These are phyloP conservation scores for Auricularia sp. DNA, from an alignment of 768 basidiomycete genomes.

Conservation along the genomic window DNA sequence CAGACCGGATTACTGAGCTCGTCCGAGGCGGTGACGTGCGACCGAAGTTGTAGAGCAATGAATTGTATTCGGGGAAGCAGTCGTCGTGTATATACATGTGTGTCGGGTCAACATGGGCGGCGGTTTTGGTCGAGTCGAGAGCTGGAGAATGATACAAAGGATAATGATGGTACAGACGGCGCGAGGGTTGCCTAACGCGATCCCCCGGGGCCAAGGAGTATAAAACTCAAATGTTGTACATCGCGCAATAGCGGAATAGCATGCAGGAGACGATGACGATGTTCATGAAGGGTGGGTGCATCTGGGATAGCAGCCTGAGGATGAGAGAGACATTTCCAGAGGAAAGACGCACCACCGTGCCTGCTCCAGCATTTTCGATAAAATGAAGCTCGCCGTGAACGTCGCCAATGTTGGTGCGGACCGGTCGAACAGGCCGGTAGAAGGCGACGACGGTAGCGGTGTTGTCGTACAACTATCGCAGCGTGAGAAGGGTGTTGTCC, in stretches of 20 bases:
- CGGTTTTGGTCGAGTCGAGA: conserved; percentile 10
- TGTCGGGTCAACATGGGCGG: not conserved
- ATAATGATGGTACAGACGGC: not conserved
- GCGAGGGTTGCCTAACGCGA: not conserved
- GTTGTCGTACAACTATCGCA: conserved; percentile 6
- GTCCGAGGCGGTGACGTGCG: conserved; percentile 38
- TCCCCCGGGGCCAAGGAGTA: not conserved
- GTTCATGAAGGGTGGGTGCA: conserved; percentile 87
- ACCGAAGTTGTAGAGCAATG: conserved; percentile 46
- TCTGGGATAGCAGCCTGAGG: conserved; percentile 31
- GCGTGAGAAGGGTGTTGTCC: not conserved
- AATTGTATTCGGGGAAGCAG: not conserved
- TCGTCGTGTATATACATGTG: not conserved
- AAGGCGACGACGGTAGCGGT: conserved; percentile 45
- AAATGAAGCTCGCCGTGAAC: conserved; percentile 82
- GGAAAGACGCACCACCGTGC: conserved; percentile 53
- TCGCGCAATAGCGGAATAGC: conserved; percentile 48
- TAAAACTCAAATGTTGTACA: not conserved
- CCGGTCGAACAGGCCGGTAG: conserved; percentile 67
- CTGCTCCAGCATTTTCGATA: conserved; percentile 65
- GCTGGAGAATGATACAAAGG: not conserved
- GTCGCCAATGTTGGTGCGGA: conserved; percentile 77
- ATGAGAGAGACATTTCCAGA: not conserved
- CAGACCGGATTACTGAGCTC: conserved; percentile 72
- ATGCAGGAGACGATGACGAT: conserved; percentile 75